Base-by-base conservation (phyloP, 495 filamentous ascomycete genomes). In the Daldinia decipiens region DNA sequence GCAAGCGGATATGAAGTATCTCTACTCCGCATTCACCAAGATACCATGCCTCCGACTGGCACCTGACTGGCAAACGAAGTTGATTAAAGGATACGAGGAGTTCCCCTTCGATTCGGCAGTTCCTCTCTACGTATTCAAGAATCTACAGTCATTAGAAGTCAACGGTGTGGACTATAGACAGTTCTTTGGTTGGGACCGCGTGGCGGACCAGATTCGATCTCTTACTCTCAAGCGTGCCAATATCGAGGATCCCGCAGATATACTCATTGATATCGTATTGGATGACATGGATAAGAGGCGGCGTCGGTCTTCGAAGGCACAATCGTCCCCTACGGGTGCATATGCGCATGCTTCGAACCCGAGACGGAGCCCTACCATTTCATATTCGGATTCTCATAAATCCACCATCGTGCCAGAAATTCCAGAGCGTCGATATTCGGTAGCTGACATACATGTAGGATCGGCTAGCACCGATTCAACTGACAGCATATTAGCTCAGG, bases 91-190 rank as follows among this genome's bases (percentile, higher is more conserved):
- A 32, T 98, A 94, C 76, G 95, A 99, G 79, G 95, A 98, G 75
- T 99, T 99, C 74, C 95, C 95, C 3, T 97, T 99, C 78, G 95
- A 99, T 77, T 95, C 93, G 40, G 95, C 95, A n/a, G 95, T 99
- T 27, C 95, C 95, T 17, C 82, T 98, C 11, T 90, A 93, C 77
- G 90, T 92, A 27, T 98, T 99, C 86, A 98, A 99, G 83, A 99
- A 98, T 74, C 80, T 98, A 54, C 93, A 93, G 79, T 89, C 92
- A 9, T 84, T 99, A 71, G 95, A 98, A 80, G 93, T 99, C 47
- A 93, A 89, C 79, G 94, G 97, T 77, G 89, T 98, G 76, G 95
- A 98, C 80, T 97, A 96, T 76, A 89, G 95, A 68, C 94, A 97
- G 68, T 97, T 98, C 80, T 97, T 92, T 78, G 95, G 95, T 47